These are phyloP conservation scores for Coffea canephora DNA, from an alignment of 257 asterid species.

Conservation along the genomic window DNA sequence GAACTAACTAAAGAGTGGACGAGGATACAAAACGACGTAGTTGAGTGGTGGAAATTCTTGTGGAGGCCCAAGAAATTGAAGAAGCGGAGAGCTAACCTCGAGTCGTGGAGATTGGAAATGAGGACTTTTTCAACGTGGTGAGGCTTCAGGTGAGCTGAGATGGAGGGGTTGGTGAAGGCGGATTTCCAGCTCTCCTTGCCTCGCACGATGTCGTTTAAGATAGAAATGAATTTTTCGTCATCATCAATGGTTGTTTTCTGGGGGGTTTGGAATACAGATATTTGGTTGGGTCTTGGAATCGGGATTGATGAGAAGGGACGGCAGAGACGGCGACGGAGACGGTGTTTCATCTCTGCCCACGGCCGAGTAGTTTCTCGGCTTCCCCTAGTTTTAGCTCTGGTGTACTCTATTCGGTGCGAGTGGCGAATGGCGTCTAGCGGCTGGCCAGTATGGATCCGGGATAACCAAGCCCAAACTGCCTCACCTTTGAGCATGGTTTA, in stretches of 20 bases:
- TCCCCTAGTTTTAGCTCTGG: not conserved
- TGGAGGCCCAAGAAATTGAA: slow-evolving; percentile 93
- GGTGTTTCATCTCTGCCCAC: slow-evolving; percentile 21
- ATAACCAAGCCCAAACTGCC: too few relatives aligned
- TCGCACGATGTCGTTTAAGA: slow-evolving; percentile 58
- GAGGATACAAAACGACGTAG: slow-evolving; percentile 70
- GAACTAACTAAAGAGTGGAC: slow-evolving; percentile 76
- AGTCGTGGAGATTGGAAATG: slow-evolving; percentile 51
- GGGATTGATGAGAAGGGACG: slow-evolving; percentile 9
- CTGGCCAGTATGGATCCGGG: too few relatives aligned
- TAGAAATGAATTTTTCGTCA: slow-evolving; percentile 57
- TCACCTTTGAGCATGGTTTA: too few relatives aligned
- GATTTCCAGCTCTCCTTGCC: slow-evolving; percentile 64
- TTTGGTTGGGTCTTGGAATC: not conserved
- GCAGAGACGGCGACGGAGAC: slow-evolving; percentile 5
- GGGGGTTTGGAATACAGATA: not conserved
- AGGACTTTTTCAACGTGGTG: slow-evolving; percentile 63
- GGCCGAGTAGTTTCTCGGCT: not conserved
- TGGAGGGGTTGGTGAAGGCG: slow-evolving; percentile 44
- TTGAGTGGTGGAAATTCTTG: slow-evolving; percentile 65
- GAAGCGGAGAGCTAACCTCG: slow-evolving; percentile 87
- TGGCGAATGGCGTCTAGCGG: too few relatives aligned
- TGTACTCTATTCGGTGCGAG: not conserved
- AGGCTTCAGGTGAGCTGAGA: slow-evolving; percentile 46
- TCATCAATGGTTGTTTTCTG: slow-evolving; percentile 23